Percentiles rank a stretch among this genome's conserved stretches.
Evolutionary conservation across 164 flowering plant species (phyloP).

Genomic region (Pachysandra terminalis): DNA sequence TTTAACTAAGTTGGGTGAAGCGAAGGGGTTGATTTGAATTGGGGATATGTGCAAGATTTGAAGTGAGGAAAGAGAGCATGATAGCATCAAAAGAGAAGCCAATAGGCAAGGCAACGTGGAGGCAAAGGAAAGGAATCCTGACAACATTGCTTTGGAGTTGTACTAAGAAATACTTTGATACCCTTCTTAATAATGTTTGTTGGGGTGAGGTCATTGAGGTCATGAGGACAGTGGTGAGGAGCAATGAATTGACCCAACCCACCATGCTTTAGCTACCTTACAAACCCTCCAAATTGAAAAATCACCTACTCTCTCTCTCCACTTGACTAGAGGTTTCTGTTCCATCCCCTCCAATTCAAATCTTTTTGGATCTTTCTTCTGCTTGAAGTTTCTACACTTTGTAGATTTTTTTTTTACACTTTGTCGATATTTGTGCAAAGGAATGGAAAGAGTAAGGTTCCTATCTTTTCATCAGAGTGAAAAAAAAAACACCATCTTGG

Average conservation of each 20-base stretch:
- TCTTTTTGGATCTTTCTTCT: not conserved
- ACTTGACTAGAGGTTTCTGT: not conserved
- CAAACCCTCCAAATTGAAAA: not conserved
- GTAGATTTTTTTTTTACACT: too few species aligned
- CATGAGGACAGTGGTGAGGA: not conserved
- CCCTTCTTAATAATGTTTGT: constrained; percentile 23
- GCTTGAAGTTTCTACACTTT: not conserved
- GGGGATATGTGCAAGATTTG: constrained; percentile 7
- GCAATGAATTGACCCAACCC: constrained; percentile 23
- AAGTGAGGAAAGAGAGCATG: constrained; percentile 13
- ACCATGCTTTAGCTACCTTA: constrained; percentile 1
- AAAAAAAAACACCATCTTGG: not conserved
- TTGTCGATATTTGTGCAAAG: too few species aligned
- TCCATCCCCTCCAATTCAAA: not conserved
- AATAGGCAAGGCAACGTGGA: constrained; percentile 25
- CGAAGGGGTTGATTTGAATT: not conserved
- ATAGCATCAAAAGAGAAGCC: constrained; percentile 15
- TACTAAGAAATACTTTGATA: constrained; percentile 15
- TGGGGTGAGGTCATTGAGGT: constrained; percentile 9
- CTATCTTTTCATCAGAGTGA: too few species aligned
- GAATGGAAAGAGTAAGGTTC: too few species aligned
- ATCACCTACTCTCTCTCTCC: not conserved
- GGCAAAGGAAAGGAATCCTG: constrained; percentile 33
- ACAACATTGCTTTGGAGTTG: constrained; percentile 21
- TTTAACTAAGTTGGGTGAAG: constrained; percentile 1